phyloP scores from a whole-genome alignment of 129 eudicot species.

The Calendula officinalis region DNA sequence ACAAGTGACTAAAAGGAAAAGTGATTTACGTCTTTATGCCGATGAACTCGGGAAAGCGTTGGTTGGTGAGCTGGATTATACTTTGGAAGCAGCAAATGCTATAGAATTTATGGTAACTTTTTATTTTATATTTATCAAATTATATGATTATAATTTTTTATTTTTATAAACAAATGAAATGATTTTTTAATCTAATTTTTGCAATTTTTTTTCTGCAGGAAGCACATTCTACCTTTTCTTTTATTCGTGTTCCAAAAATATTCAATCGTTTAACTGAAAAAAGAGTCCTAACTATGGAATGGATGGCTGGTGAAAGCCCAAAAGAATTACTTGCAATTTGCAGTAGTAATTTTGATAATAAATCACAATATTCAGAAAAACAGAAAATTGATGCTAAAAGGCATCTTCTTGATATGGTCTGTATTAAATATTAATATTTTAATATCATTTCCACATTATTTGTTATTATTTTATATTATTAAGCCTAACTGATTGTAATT shows the following conservation, averaged over 20 bases:
- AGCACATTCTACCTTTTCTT: constrained; percentile 76
- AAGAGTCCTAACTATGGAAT: constrained; percentile 91
- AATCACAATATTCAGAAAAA: constrained; percentile 42
- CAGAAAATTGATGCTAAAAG: constrained; percentile 54
- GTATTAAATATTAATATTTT: constrained; percentile 9
- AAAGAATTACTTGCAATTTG: constrained; percentile 62
- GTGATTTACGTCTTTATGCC: constrained; percentile 83
- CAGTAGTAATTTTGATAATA: constrained; percentile 28
- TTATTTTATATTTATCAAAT: constrained; percentile 1
- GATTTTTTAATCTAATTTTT: constrained; percentile 10
- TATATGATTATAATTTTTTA: background rate
- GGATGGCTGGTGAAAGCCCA: constrained; percentile 97
- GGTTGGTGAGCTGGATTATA: constrained; percentile 94
- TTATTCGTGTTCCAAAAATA: constrained; percentile 73
- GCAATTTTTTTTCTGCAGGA: constrained; percentile 50
- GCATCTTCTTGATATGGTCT: constrained; percentile 89
- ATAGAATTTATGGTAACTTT: constrained; percentile 60
- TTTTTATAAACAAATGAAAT: background rate
- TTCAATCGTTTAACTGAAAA: constrained; percentile 53
- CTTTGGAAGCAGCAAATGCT: constrained; percentile 91
- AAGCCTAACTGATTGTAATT: background rate
- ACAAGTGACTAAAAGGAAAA: constrained; percentile 83
- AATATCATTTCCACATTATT: constrained; percentile 2
- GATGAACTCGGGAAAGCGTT: constrained; percentile 98
- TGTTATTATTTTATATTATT: background rate